These are phyloP conservation scores for Tieghemiomyces parasiticus DNA, from an alignment of 192 early-diverging fungal genomes.

Conservation along the genomic window DNA sequence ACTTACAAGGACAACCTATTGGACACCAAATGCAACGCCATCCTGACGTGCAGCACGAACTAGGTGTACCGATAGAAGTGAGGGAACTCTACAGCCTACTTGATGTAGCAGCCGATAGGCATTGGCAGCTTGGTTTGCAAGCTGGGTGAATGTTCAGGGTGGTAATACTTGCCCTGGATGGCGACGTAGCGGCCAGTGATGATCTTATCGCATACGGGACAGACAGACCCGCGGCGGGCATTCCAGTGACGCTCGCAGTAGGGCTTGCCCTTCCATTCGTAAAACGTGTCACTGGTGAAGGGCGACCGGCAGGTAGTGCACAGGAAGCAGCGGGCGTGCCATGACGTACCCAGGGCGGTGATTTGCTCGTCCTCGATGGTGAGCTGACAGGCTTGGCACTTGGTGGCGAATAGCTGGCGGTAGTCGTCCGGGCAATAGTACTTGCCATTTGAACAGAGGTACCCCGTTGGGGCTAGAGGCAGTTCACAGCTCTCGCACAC, in stretches of 20 bases:
- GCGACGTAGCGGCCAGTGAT: neutral
- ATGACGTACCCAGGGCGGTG: neutral
- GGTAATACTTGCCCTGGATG: constrained; percentile 1
- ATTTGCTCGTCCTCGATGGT: constrained; percentile 1
- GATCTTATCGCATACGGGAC: neutral
- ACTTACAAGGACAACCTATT: no score
- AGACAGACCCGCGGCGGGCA: neutral
- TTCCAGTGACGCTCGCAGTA: constrained; percentile 3
- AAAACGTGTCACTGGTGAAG: neutral
- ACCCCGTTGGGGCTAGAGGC: neutral
- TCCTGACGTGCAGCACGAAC: no score
- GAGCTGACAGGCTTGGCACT: neutral
- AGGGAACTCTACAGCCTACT: no score
- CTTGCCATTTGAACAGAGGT: neutral
- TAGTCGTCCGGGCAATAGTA: constrained; percentile 4
- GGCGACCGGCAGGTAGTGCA: neutral
- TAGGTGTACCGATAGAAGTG: no score
- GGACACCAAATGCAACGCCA: no score
- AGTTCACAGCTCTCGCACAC: neutral
- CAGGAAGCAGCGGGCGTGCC: neutral
- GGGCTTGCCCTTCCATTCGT: neutral
- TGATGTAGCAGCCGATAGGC: no score
- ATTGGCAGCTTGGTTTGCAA: no score
- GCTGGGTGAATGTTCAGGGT: constrained; percentile 2
- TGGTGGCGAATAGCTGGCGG: neutral